Evolutionary conservation across 768 basidiomycete species (phyloP).

Genomic region (Suillus subluteus): DNA sequence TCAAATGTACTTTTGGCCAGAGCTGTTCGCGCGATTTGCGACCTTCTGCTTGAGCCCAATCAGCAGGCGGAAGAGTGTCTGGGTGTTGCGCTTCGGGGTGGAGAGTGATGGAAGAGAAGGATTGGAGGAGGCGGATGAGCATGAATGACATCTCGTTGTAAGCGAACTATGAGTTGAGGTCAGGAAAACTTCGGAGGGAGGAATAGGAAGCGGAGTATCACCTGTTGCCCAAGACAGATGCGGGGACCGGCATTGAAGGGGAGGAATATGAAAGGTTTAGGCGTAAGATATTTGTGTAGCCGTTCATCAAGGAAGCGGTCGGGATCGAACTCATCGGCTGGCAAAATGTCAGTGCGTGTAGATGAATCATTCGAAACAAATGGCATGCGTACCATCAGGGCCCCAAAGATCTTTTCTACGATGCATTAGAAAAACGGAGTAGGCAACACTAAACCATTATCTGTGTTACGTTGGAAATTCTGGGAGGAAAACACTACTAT

Average conservation of each 20-base stretch:
- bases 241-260: constrained; percentile 63
- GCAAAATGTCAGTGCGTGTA: background rate
- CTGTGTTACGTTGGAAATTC: background rate
- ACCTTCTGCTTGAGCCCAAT: constrained; percentile 49
- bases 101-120: constrained; percentile 52
- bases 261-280: constrained; percentile 72
- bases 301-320: constrained; percentile 72
- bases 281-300: constrained; percentile 60
- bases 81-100: constrained; percentile 50
- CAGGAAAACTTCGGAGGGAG: background rate
- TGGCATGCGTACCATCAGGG: constrained; percentile 53
- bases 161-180: constrained; percentile 44
- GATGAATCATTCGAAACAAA: background rate
- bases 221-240: constrained; percentile 66
- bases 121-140: constrained; percentile 64
- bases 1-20: constrained; percentile 56
- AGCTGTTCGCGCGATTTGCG: constrained; percentile 55
- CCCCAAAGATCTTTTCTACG: constrained; percentile 71
- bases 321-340: constrained; percentile 71
- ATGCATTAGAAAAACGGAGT: constrained; percentile 69
- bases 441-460: constrained; percentile 22
- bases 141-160: constrained; percentile 67
- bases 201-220: constrained; percentile 19
- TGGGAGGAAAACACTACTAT: constrained; percentile 10
- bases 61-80: constrained; percentile 46